Evolutionary conservation across 2,329 filamentous ascomycete genomes (phyloP).

Genomic region (Chaetomium sp.): DNA sequence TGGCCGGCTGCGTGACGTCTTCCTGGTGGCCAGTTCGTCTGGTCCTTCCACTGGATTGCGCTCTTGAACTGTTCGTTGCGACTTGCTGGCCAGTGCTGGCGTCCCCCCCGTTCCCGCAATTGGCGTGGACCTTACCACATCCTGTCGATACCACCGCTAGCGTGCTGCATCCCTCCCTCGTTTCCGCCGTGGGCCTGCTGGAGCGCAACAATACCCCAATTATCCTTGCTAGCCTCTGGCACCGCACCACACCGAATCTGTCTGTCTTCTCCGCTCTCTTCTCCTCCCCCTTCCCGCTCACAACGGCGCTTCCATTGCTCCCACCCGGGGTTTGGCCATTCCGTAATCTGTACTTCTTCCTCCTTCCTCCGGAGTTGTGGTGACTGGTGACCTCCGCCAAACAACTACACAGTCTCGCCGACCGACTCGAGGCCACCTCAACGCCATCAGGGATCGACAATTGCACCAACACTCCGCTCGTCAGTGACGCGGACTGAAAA

Average conservation of each 20-base stretch:
- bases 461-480: background rate
- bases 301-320: slow-evolving; percentile 8
- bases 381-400: background rate
- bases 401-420: background rate
- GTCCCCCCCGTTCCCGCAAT: slow-evolving; percentile 33
- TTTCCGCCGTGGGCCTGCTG: slow-evolving; percentile 31
- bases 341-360: slow-evolving; percentile 13
- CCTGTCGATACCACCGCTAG: slow-evolving; percentile 35
- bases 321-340: slow-evolving; percentile 1
- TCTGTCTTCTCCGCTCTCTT: slow-evolving; percentile 28
- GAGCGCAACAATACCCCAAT: slow-evolving; percentile 24
- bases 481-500: background rate
- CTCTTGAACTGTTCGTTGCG: slow-evolving; percentile 8
- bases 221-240: slow-evolving; percentile 30
- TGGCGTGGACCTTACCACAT: slow-evolving; percentile 31
- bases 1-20: slow-evolving; percentile 20
- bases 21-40: slow-evolving; percentile 15
- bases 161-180: slow-evolving; percentile 35
- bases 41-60: background rate
- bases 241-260: slow-evolving; percentile 28
- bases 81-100: slow-evolving; percentile 13
- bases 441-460: background rate
- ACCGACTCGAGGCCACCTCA: background rate
- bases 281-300: slow-evolving; percentile 26
- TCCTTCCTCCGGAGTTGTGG: background rate